Base-by-base conservation (phyloP, 1,139 yeast genomes). In the Torulaspora globosa region DNA sequence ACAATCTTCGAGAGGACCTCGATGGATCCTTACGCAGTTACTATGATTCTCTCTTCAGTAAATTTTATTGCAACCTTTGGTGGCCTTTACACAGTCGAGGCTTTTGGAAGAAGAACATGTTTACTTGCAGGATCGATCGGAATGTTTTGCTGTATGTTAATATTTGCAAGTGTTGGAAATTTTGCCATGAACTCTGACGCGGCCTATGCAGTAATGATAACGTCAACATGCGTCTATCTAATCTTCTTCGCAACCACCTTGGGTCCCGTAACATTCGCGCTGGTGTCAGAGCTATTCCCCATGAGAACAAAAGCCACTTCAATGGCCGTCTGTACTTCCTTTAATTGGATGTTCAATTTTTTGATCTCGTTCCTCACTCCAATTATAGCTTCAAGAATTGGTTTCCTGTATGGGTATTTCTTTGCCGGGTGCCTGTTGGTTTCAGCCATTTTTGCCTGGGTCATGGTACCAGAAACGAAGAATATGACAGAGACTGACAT, bases 261-360 rank as follows among this genome's bases (percentile, higher is more conserved):
- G 87, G 96, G 92, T 36, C 94, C 95, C 51, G 81, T 84, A 56
- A 81, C 84, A 34, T 86, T 76, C 71, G 84, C 83, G 48, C 75
- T 84, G 58, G 79, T 82, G 38, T 78, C 90, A 33, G 96, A 86
- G 69, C 70, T 84, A 46, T 86, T 79, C 70, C 92, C 95, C 52
- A 75, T 82, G 52, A 77, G 85, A 66, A 79, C 84, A 54, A 80
- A 85, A 68, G 76, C 87, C 23, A 80, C 81, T 65, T 87, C 87
- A 40, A 83, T 85, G 81, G 80, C 88, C 40, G 70, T 84, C 54
- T 84, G 92, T 40, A 75, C 82, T 24, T 82, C 83, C 37, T 75
- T 82, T 44, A 84, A 84, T 68, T 86, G 94, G 94, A 48, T 80
- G 45, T 76, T 80, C 73, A 86, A 86, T 59, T 85, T 84, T 72